Base-by-base conservation (phyloP, 2,329 filamentous ascomycete genomes). In the Pseudogymnoascus verrucosus region DNA sequence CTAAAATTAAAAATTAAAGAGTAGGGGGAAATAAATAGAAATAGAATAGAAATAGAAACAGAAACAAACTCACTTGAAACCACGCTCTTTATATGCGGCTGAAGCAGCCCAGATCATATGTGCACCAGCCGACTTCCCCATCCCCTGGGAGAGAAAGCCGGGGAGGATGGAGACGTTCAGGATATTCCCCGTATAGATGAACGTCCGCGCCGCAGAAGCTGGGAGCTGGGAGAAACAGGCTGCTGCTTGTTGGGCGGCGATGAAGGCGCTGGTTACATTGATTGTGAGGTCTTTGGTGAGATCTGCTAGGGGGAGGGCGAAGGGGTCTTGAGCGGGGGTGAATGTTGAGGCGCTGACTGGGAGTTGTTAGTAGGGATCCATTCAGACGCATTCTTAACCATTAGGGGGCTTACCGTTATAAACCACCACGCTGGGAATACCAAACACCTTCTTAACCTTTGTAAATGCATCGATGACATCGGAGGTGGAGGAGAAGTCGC, bases 111-210 rank as follows among this genome's bases (percentile, higher is more conserved):
- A 68, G 60, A 80, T 74, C 54, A 76, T 69, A 65, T 69, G 68
- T 2, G 64, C 64, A 6, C 69, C 71, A 7, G 73, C 77, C 4
- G 72, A 67, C 67, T 80, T 80, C 0, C 77, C 77, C 2, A 77
- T 65, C 1, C 78, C 78, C 12, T 75, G 63, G 51, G 68, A 69
- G 61, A 79, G 37, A 7, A 78, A 65, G 4, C 14, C 8, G 4
- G 63, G 31, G 1, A 72, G 67, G 1, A 78, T 65, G 4, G 72
- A 64, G 0, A 59, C 61, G 65, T 78, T 79, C 28, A 76, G 64
- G 4, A 70, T 70, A 66, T 81, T 80, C 0, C 78, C 79, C 2
- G 76, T 79, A 67, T 72, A 78, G 51, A 79, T 78, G 65, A 81
- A 80, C 2, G 77, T 76, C 66, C 74, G 77, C 4, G 73, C 69